Percentiles rank a stretch among this genome's conserved stretches.
These are phyloP conservation scores for Pterula multifida DNA, from an alignment of 1,284 basidiomycete genomes.

Conservation along the genomic window DNA sequence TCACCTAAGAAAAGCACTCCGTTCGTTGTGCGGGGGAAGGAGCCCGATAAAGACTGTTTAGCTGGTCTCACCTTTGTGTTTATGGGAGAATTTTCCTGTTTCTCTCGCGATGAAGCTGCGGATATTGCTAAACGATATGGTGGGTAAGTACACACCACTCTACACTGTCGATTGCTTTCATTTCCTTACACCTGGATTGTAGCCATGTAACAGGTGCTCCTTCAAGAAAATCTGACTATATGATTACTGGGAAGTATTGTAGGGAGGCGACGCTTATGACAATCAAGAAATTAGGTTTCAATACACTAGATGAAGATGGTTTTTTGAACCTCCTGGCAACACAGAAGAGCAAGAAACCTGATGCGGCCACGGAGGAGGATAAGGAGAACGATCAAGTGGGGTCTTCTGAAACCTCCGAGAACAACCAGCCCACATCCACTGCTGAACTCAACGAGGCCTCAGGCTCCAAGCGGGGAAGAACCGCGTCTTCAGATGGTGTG, in stretches of 20 bases:
- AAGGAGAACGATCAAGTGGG: slow-evolving; percentile 71
- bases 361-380: slow-evolving; percentile 77
- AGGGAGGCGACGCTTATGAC: slow-evolving; percentile 80
- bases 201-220: slow-evolving; percentile 83
- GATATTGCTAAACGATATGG: slow-evolving; percentile 91
- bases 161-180: slow-evolving; percentile 1
- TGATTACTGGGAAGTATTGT: slow-evolving; percentile 82
- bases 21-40: too few species aligned
- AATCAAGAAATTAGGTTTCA: slow-evolving; percentile 71
- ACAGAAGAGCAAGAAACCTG: slow-evolving; percentile 34
- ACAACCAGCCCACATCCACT: too few species aligned
- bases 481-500: too few species aligned
- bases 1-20: too few species aligned
- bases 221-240: slow-evolving; percentile 84
- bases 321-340: slow-evolving; percentile 78
- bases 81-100: slow-evolving; percentile 82
- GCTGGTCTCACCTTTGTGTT: slow-evolving; percentile 90
- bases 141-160: slow-evolving; percentile 45
- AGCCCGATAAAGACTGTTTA: slow-evolving; percentile 69
- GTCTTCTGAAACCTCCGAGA: too few species aligned
- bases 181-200: slow-evolving; percentile 4
- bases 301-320: slow-evolving; percentile 77
- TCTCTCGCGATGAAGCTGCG: slow-evolving; percentile 80
- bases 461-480: too few species aligned
- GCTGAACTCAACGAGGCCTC: too few species aligned